Base-by-base conservation (phyloP, 2,329 filamentous ascomycete genomes). In the Fusarium sp. region DNA sequence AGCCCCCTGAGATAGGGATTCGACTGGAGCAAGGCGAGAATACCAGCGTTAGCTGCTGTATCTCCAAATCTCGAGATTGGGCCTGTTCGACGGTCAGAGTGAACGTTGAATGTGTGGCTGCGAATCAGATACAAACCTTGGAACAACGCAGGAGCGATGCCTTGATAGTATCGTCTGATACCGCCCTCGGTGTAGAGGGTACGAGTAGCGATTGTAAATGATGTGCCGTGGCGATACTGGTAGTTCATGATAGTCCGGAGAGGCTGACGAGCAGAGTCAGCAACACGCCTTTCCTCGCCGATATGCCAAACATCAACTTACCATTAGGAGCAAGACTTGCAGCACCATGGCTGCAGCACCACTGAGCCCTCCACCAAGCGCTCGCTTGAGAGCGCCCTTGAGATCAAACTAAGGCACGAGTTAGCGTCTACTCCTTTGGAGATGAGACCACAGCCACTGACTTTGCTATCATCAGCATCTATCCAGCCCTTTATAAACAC, bases 211-310 rank as follows among this genome's bases (percentile, higher is more conserved):
- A 63, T 46, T 4, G 72, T 73, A 50, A 82, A 81, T 0, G 76
- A 72, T 0, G 73, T 75, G 2, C 79, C 79, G 35, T 77, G 79
- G 3, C 79, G 79, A 49, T 82, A 82, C 56, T 82, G 79, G 39
- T 81, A 82, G 67, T 82, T 82, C 79, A 82, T 82, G 11, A 81
- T 79, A 0, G 79, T 82, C 6, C 79, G 75, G 4, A 82, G 69
- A 4, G 79, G 80, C 79, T 81, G 9, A 42, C 4, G 2, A 1
- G 3, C 1, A 0, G 0, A 8, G 7, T 61, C 1, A 60, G 15
- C 31, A 25, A 25, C 13, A n/a, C 2, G 1, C 7, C 4, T 9
- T 29, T 2, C 8, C 23, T 27, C 1, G 9, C 1, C 19, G 9
- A 11, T 4, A 19, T 19, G 19, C 19, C 8, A 0, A 0, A 0